Conservation (phyloP, 495 filamentous ascomycete genomes). For the Friedmanniomyces endolithicus region DNA sequence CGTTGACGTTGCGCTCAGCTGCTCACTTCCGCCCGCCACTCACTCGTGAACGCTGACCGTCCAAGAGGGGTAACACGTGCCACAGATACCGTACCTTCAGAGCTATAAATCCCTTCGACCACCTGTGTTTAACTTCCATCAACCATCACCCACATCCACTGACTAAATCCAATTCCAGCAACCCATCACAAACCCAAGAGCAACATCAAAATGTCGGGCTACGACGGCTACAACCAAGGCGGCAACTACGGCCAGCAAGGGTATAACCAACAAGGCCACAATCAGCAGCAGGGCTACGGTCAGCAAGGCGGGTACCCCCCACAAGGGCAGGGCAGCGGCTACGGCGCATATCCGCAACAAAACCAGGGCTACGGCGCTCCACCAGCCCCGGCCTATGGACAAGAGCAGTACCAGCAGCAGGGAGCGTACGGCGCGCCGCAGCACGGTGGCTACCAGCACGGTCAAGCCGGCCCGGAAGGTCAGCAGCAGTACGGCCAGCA, state of each 20-base stretch:
- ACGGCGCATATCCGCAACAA: conserved; percentile 20
- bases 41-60: not conserved
- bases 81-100: too few species aligned
- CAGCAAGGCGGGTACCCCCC: conserved; percentile 31
- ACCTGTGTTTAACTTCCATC: not conserved
- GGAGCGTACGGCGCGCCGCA: conserved; percentile 35
- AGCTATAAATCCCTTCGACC: not conserved
- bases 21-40: not conserved
- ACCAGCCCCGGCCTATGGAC: conserved; percentile 12
- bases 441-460: conserved; percentile 38
- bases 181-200: not conserved
- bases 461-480: conserved; percentile 1
- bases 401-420: conserved; percentile 27
- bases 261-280: conserved; percentile 33
- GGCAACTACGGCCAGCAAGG: conserved; percentile 20
- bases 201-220: conserved; percentile 7
- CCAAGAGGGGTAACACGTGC: not conserved
- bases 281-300: conserved; percentile 25
- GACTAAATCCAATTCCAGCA: too few species aligned
- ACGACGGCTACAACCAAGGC: conserved; percentile 5
- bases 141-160: not conserved
- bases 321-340: conserved; percentile 22
- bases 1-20: not conserved
- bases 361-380: conserved; percentile 21
- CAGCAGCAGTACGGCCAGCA: conserved; percentile 14